Conservation (phyloP, 495 filamentous ascomycete species). For the Pseudoneurospora amorphoporcata region DNA sequence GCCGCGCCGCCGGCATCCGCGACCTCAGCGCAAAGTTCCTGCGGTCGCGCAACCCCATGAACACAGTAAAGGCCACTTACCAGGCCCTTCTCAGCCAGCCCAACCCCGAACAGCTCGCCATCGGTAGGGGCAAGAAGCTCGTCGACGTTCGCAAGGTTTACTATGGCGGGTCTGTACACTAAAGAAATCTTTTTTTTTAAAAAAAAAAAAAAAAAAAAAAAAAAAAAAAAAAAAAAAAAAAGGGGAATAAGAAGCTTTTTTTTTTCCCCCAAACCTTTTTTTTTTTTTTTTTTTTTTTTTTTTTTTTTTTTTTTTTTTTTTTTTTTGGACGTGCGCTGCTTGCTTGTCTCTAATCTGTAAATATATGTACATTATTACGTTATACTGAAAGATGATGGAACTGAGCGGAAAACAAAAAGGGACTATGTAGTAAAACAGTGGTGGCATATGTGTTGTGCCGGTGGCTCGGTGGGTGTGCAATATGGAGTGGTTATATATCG, state of each 20-base stretch:
- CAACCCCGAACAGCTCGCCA: constrained; percentile 78
- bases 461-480: not conserved
- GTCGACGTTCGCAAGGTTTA: constrained; percentile 96
- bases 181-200: constrained; percentile 2
- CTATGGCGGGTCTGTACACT: constrained; percentile 67
- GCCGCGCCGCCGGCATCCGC: constrained; percentile 66
- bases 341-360: not conserved
- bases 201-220: not conserved
- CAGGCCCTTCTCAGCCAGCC: constrained; percentile 72
- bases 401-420: not conserved
- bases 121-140: constrained; percentile 81
- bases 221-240: not conserved
- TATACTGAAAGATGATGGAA: not conserved
- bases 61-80: constrained; percentile 83
- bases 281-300: not conserved
- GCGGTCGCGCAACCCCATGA: constrained; percentile 85
- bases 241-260: not conserved
- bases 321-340: not conserved
- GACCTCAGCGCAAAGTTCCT: constrained; percentile 75
- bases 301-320: not conserved
- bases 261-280: not conserved
- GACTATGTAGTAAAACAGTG: not conserved
- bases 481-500: not conserved
- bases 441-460: not conserved
- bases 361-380: not conserved